Conservation (phyloP, 164 flowering plant genomes). For the Piper betle region DNA sequence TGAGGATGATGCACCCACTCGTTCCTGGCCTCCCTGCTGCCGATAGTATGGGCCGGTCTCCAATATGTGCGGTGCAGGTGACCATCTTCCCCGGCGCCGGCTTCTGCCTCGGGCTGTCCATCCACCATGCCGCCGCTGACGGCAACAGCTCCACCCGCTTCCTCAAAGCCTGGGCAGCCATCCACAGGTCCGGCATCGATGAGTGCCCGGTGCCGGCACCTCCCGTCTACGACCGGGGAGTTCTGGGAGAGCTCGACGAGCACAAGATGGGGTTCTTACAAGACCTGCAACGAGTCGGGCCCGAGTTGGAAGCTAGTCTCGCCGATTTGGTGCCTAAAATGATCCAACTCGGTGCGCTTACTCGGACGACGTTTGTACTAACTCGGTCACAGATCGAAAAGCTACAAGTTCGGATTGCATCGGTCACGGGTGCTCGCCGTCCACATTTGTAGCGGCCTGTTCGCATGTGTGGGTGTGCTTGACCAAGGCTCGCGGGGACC, state of each 20-base stretch:
- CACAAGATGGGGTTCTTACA: neutral
- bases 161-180: conserved; percentile 9
- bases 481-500: conserved; percentile 8
- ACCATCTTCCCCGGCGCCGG: conserved; percentile 11
- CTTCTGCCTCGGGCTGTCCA: conserved; percentile 8
- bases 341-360: neutral
- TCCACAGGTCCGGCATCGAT: conserved; percentile 5
- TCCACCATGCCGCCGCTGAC: conserved; percentile 3
- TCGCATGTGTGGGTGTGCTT: conserved; percentile 33
- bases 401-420: neutral
- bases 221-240: conserved; percentile 1
- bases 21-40: conserved; percentile 1
- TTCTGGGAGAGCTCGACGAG: neutral
- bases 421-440: neutral
- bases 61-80: conserved; percentile 8
- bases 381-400: conserved; percentile 1
- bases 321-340: neutral
- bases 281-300: neutral
- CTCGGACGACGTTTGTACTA: conserved; percentile 5
- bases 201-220: too few relatives aligned
- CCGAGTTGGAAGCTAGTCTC: neutral
- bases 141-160: conserved; percentile 5
- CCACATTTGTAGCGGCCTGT: conserved; percentile 19
- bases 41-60: neutral
- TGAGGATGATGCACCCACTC: neutral